Base-by-base conservation (phyloP, 768 basidiomycete species). In the Tulasnella sp. region DNA sequence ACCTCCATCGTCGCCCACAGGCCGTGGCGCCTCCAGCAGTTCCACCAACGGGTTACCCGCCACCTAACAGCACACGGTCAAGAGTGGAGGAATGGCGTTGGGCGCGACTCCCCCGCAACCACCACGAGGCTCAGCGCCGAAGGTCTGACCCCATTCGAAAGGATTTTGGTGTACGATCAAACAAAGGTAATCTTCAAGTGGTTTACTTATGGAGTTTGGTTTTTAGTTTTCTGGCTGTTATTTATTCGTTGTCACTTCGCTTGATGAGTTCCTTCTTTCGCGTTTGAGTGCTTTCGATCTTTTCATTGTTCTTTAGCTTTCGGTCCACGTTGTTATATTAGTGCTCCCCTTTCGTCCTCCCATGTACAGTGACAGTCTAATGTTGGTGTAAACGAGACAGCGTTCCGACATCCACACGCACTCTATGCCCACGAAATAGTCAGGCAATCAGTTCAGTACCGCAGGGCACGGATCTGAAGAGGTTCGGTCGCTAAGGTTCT, bases 61-160 rank as follows among this genome's bases (percentile, higher is more conserved):
- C 54, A 12, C 31, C 29, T 8, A 22, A 36, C 29, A 67, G 5
- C 11, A 9, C 54, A 9, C 1, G 40, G 37, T 69, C 58, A 1
- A 76, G 42, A 45, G 75, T 76, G 19, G 67, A 70, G 67, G 75
- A 70, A 52, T 76, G 68, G 67, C 15, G 17, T 19, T 70, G 75
- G 11, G 45, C n/a, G 31, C 67, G 22, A 64, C 22, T 9, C 12
- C 69, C 11, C 25, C 40, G 37, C 37, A 39, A 12, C 69, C 37
- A 14, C 37, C 69, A 25, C 22, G 31, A 39, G 8, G 37, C 12
- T 14, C 22, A 36, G 36, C 15, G 22, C 9, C 37, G 2, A n/a
- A n/a, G 8, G 9, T 67, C 25, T n/a, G 19, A 38, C 15, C 31
- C 9, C 17, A 29, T 70, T 37, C 19, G 31, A 3, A 12, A 25